phyloP scores from a whole-genome alignment of 768 basidiomycete species.

The Tylopilus sp. region DNA sequence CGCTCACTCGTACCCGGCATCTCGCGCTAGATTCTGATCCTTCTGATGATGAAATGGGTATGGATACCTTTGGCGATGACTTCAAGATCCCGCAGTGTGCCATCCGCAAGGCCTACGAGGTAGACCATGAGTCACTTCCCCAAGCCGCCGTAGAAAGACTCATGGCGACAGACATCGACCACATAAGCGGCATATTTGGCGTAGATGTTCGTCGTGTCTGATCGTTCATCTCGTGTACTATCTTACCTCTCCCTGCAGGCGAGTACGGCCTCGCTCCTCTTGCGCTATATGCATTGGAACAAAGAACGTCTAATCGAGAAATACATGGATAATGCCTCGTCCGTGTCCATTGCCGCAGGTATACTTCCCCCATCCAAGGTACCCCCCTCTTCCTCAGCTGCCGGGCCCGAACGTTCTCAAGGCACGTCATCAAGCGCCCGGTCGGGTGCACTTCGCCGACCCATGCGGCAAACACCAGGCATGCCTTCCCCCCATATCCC shows the following conservation, averaged over 20 bases:
- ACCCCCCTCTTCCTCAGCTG: conserved; percentile 19
- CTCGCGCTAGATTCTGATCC: conserved; percentile 36
- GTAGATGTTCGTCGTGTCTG: conserved; percentile 66
- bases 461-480: conserved; percentile 30
- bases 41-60: conserved; percentile 63
- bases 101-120: conserved; percentile 73
- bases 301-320: conserved; percentile 94
- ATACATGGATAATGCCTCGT: conserved; percentile 89
- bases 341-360: conserved; percentile 73
- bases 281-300: conserved; percentile 91
- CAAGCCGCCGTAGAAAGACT: conserved; percentile 71
- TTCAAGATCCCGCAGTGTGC: conserved; percentile 55
- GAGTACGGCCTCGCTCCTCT: conserved; percentile 68
- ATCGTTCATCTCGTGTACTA: neutral
- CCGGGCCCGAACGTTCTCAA: conserved; percentile 34
- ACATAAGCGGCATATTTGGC: conserved; percentile 84
- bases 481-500: neutral
- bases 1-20: conserved; percentile 20
- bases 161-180: conserved; percentile 78
- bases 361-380: conserved; percentile 39
- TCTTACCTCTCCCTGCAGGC: conserved; percentile 38
- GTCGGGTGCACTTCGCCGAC: conserved; percentile 25
- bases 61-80: conserved; percentile 63
- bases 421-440: conserved; percentile 24
- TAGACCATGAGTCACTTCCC: conserved; percentile 76